Evolutionary conservation across 1,284 basidiomycete species (phyloP), one percentile per base, ranked within the genome.

Genomic region (Entoloma clypeatum): DNA sequence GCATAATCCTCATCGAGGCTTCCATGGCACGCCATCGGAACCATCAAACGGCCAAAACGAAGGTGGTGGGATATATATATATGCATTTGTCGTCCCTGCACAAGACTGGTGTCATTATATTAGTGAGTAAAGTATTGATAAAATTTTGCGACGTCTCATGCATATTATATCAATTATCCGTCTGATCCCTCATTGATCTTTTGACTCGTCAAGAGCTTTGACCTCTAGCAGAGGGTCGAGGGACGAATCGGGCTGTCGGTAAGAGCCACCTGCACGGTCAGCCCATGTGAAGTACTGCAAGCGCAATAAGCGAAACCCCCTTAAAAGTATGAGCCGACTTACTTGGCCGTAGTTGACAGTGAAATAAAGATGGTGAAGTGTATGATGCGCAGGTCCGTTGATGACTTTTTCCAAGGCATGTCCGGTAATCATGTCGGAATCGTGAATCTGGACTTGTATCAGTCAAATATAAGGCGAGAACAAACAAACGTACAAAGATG

Each of bases 401-500:
- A 99, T 95, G 61, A 92, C 66, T 57, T 75, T 82, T 65, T 98
- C 95, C 2, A 96, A 74, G 5, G 84, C 72, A 60, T 92, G 86
- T n/a, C 88, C 93, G 33, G 89, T 90, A 61, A 98, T 84, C 93
- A 99, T 98, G 70, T 99, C 96, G n/a, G 91, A 94, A 64, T 99
- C 95, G 63, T 99, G 95, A 55, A 99, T 99, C 87, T 90, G 18
- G 18, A 8, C 18, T n/a, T 24, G 22, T 32, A 47, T 45, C 19
- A 49, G 27, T 26, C 16, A 38, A 36, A 26, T 7, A 32, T 32
- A 24, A 26, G 21, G 31, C 31, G 29, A 37, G 5, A 30, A n/a
- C 21, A 10, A 40, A 25, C 43, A 8, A 22, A 44, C 75, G 51
- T 56, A 90, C 87, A 48, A 95, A 75, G 62, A 97, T 93, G 44